Evolutionary conservation across 768 basidiomycete species (phyloP).

Genomic region (Trametes elegans): DNA sequence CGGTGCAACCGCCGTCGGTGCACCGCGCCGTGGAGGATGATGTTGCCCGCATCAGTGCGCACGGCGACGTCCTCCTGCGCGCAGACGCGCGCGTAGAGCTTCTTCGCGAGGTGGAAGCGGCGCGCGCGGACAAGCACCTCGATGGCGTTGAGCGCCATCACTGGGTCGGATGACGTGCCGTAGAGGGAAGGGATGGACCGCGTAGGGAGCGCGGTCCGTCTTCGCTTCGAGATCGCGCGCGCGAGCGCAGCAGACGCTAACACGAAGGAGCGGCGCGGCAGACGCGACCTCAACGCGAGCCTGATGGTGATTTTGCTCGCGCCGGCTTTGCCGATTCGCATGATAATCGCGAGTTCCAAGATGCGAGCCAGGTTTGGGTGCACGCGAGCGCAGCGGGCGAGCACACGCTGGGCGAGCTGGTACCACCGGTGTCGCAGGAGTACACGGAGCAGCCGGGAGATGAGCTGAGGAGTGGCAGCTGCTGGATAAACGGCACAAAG

Average conservation of each 20-base stretch:
- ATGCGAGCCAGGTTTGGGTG: constrained; percentile 22
- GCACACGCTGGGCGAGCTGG: constrained; percentile 32
- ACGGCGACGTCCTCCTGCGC: constrained; percentile 2
- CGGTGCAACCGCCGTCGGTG: constrained; percentile 38
- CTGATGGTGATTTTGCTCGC: background rate
- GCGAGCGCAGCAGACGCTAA: background rate
- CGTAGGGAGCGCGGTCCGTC: background rate
- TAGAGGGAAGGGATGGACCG: background rate
- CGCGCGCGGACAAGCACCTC: constrained; percentile 40
- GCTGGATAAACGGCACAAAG: constrained; percentile 36
- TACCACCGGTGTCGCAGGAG: constrained; percentile 44
- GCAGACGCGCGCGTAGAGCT: constrained; percentile 32
- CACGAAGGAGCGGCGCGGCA: background rate
- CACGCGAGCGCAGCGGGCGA: constrained; percentile 24
- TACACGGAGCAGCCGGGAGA: constrained; percentile 33
- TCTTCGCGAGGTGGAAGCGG: constrained; percentile 44
- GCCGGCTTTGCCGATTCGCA: constrained; percentile 1
- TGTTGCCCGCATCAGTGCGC: constrained; percentile 53
- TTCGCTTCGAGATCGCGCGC: background rate
- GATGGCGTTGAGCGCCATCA: constrained; percentile 34
- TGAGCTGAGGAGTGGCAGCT: constrained; percentile 39
- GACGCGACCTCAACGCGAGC: background rate
- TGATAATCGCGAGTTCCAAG: constrained; percentile 34
- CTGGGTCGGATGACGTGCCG: background rate
- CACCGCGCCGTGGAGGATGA: constrained; percentile 47